Percentiles rank a stretch among this genome's conserved stretches.
phyloP scores from a whole-genome alignment of 768 basidiomycete species.

The Pseudohyphozyma bogoriensis region DNA sequence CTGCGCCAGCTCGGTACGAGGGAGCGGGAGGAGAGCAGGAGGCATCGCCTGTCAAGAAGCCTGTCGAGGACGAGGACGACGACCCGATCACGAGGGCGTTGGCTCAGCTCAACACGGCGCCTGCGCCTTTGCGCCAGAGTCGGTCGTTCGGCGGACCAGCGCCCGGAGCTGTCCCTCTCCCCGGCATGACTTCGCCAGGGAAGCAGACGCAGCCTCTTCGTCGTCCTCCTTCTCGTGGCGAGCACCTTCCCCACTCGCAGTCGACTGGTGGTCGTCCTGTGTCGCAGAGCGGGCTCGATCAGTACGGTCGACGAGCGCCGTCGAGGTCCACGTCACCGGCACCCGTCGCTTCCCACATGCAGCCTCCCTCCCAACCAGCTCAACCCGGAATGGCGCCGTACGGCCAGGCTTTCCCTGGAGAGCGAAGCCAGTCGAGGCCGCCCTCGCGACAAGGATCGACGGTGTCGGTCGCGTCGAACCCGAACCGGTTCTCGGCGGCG shows the following conservation, averaged over 20 bases:
- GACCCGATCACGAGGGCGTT: conserved; percentile 27
- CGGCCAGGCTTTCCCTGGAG: conserved; percentile 77
- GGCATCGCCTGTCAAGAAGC: conserved; percentile 23
- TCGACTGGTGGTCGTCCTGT: too few relatives aligned
- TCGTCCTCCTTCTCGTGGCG: neutral
- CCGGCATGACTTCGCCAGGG: conserved; percentile 3
- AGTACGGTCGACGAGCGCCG: neutral
- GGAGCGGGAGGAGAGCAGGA: neutral
- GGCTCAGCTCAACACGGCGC: conserved; percentile 48
- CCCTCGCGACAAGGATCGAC: conserved; percentile 15
- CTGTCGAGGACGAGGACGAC: conserved; percentile 28
- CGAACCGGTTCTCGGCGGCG: neutral
- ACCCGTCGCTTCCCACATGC: conserved; percentile 28
- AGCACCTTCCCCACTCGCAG: neutral
- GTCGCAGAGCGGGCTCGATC: conserved; percentile 8
- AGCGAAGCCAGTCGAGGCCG: conserved; percentile 37
- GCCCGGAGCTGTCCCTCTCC: conserved; percentile 5
- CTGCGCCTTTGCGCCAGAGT: conserved; percentile 38
- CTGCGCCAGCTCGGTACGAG: neutral
- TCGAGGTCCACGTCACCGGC: conserved; percentile 34
- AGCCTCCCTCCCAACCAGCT: conserved; percentile 11
- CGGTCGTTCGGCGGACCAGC: neutral
- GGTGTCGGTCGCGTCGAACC: conserved; percentile 3
- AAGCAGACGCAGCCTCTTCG: neutral
- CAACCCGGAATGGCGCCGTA: conserved; percentile 45